Percentiles rank a stretch among this genome's conserved stretches.
Evolutionary conservation across 305 asterid species (phyloP).

Genomic region (Plantago coronopus): DNA sequence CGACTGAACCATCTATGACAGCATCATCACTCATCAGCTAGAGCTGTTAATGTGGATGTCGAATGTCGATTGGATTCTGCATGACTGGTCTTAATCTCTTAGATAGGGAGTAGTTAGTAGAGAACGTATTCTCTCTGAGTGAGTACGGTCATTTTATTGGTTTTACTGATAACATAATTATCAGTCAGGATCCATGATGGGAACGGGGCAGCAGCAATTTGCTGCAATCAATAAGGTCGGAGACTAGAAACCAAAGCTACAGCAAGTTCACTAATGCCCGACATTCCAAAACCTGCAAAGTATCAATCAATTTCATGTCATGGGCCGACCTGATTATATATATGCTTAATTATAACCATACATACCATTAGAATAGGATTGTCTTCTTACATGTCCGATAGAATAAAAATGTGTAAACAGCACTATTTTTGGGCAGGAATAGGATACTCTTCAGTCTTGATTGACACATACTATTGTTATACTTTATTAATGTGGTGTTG

Average conservation of each 20-base stretch:
- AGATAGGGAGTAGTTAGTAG: no score
- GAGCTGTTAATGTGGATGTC: background rate
- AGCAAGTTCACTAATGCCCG: background rate
- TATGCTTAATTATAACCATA: background rate
- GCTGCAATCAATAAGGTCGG: background rate
- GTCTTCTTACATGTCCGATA: background rate
- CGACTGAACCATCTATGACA: background rate
- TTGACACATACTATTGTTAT: no score
- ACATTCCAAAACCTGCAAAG: conserved; percentile 9
- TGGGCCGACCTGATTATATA: background rate
- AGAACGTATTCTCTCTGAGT: background rate
- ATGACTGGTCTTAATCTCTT: background rate
- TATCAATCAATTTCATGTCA: conserved; percentile 4
- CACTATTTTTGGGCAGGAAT: background rate
- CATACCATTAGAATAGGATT: background rate
- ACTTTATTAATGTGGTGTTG: no score
- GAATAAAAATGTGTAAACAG: background rate
- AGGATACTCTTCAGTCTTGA: no score
- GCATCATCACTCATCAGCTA: background rate
- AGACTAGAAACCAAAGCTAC: conserved; percentile 3
- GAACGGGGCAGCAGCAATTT: conserved; percentile 1
- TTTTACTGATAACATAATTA: background rate
- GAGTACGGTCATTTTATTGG: background rate
- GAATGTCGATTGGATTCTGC: no score
- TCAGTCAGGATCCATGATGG: background rate